A percentile compares a stretch with the other conserved stretches of the same genome.
Evolutionary conservation across 2,329 filamentous ascomycete genomes (phyloP).

Genomic region (Colletotrichum euphorbiae): DNA sequence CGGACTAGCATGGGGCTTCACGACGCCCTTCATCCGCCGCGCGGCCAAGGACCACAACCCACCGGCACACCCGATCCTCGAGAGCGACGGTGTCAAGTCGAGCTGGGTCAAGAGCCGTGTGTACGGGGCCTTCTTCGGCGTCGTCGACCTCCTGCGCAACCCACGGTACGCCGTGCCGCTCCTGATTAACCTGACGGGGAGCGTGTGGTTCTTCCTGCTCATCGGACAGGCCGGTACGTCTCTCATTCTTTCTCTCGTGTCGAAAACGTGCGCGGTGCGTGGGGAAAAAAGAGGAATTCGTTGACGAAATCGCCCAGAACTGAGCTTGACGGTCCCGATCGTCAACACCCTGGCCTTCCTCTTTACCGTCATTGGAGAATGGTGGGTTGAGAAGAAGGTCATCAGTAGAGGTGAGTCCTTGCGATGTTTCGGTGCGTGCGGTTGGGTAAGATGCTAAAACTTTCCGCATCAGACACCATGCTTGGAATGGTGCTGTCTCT

Average conservation of each 20-base stretch:
- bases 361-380: conserved; percentile 95
- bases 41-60: conserved; percentile 83
- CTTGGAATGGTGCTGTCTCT: conserved; percentile 84
- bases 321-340: conserved; percentile 93
- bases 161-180: conserved; percentile 88
- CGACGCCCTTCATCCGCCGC: conserved; percentile 89
- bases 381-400: conserved; percentile 92
- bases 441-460: background rate
- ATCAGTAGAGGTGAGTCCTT: conserved; percentile 77
- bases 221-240: conserved; percentile 87
- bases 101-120: conserved; percentile 73
- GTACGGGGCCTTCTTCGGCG: conserved; percentile 76
- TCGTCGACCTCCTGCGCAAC: conserved; percentile 81
- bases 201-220: conserved; percentile 95
- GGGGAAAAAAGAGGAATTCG: too few relatives aligned
- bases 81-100: conserved; percentile 60
- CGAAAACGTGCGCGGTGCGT: background rate
- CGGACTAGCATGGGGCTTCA: conserved; percentile 92
- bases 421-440: background rate
- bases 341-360: conserved; percentile 94
- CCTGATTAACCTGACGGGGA: conserved; percentile 89
- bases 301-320: conserved; percentile 64
- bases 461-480: conserved; percentile 74
- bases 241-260: background rate
- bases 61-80: conserved; percentile 66